Conservation (phyloP, 1,139 yeast species). For the Magnusiomyces tetraspermus region DNA sequence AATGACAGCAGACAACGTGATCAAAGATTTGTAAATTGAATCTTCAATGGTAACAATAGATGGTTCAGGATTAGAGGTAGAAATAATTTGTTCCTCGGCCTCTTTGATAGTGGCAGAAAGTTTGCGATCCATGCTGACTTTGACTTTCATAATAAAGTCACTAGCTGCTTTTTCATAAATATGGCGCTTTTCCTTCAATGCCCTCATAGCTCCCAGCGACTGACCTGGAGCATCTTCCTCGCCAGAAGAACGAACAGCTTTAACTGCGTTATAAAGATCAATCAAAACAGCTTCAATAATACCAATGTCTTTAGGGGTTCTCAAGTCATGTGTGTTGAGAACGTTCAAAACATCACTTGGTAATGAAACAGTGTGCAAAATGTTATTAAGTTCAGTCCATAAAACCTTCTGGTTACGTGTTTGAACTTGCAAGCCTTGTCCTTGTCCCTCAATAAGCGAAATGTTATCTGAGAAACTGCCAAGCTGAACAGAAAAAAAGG, state of each 20-base stretch:
- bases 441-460: slow-evolving; percentile 60
- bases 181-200: slow-evolving; percentile 57
- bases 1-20: slow-evolving; percentile 53
- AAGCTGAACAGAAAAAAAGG: slow-evolving; percentile 49
- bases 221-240: slow-evolving; percentile 32
- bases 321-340: slow-evolving; percentile 43
- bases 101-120: slow-evolving; percentile 31
- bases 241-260: slow-evolving; percentile 27
- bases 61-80: slow-evolving; percentile 16
- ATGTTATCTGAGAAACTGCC: slow-evolving; percentile 59
- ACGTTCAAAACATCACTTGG: slow-evolving; percentile 45
- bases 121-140: slow-evolving; percentile 38
- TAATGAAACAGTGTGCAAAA: slow-evolving; percentile 60
- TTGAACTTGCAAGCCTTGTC: slow-evolving; percentile 76
- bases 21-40: slow-evolving; percentile 24
- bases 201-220: slow-evolving; percentile 60
- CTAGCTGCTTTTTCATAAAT: slow-evolving; percentile 51
- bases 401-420: slow-evolving; percentile 70
- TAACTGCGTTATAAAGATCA: slow-evolving; percentile 52
- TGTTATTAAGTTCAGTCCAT: slow-evolving; percentile 58
- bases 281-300: slow-evolving; percentile 49
- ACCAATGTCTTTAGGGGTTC: slow-evolving; percentile 39
- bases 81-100: slow-evolving; percentile 15
- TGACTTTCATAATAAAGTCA: slow-evolving; percentile 45
- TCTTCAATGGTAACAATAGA: slow-evolving; percentile 18